Evolutionary conservation across 2,329 filamentous ascomycete species (phyloP), one percentile per base, ranked within the genome.

Genomic region (Pseudogymnoascus sp.): DNA sequence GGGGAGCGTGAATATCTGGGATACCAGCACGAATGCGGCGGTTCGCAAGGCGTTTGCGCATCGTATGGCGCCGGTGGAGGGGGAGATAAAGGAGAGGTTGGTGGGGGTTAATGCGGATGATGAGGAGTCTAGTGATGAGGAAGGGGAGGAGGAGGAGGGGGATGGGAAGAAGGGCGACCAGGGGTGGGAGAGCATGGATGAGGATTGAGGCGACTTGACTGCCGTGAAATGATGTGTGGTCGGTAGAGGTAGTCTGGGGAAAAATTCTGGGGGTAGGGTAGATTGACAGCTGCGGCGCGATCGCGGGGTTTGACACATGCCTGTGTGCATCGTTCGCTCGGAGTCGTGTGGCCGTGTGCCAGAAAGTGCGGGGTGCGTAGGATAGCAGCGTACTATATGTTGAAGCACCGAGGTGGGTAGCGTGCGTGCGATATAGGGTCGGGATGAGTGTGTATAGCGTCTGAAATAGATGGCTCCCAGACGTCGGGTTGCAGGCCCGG

Each of bases 1-100:
- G 77, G 94, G 94, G 50, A 84, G 84, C 35, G 86, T 97, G 71
- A 90, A 96, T 73, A 86, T 99, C 60, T 99, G 94, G 94, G 93
- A 97, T 74, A 97, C 94, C 20, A 84, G 60, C 73, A 99, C 94
- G 62, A 99, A 99, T 73, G 84, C 84, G 12, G 88, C 89, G 25
- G 91, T 99, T 32, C 84, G 94, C 62, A 83, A 88, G 65, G 87
- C 88, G 1, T 99, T 99, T 76, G 91, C 89, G 35, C 84, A 78
- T 69, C 86, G 84, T 62, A 80, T 93, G 62, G 81, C 83, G 35
- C 76, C 79, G 64, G 75, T 79, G 6, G 83, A 83, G 57, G 84
- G 79, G 14, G 82, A 85, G 54, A 84, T 86, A 22, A 81, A 84
- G 72, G 93, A 99, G 74, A 83, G 90, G 62, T 77, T 94, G 57